Evolutionary conservation across 2,329 filamentous ascomycete genomes (phyloP).

Genomic region (Ceratocystis albifundus): DNA sequence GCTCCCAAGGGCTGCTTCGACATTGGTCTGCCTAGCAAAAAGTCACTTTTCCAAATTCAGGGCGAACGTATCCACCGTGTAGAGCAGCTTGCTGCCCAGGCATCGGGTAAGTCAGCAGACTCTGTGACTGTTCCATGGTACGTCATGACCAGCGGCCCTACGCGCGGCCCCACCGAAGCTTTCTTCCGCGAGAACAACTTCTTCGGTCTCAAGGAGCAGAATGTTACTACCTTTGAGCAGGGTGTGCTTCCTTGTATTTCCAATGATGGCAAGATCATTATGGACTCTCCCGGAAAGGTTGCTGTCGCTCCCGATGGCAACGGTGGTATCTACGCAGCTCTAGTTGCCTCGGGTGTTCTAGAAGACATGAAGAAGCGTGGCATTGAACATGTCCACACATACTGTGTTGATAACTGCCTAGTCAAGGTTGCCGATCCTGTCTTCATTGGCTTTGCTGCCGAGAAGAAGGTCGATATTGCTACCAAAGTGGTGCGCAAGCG

Average conservation of each 20-base stretch:
- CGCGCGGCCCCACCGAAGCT: conserved; percentile 76
- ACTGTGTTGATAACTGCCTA: conserved; percentile 99
- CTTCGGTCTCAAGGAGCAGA: conserved; percentile 76
- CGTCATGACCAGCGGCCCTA: conserved; percentile 97
- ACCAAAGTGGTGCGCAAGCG: conserved; percentile 99
- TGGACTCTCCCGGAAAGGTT: conserved; percentile 81
- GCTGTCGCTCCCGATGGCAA: conserved; percentile 96
- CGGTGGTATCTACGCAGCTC: conserved; percentile 87
- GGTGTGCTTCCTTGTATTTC: conserved; percentile 93
- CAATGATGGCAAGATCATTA: conserved; percentile 91
- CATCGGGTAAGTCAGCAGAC: conserved; percentile 38
- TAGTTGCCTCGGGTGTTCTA: conserved; percentile 68
- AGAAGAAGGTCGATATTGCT: conserved; percentile 82
- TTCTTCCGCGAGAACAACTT: conserved; percentile 86
- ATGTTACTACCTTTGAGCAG: conserved; percentile 91
- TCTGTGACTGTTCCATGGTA: conserved; percentile 81
- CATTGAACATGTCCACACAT: conserved; percentile 89
- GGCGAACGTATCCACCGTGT: conserved; percentile 84
- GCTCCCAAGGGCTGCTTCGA: conserved; percentile 96
- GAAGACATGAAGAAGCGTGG: conserved; percentile 80
- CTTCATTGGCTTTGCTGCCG: conserved; percentile 87
- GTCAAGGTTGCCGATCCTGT: conserved; percentile 94
- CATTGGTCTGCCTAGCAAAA: conserved; percentile 83
- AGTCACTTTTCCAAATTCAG: conserved; percentile 96
- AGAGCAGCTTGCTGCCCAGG: conserved; percentile 66